Base-by-base conservation (phyloP, 257 asterid species). In the Solanum neorickii region DNA sequence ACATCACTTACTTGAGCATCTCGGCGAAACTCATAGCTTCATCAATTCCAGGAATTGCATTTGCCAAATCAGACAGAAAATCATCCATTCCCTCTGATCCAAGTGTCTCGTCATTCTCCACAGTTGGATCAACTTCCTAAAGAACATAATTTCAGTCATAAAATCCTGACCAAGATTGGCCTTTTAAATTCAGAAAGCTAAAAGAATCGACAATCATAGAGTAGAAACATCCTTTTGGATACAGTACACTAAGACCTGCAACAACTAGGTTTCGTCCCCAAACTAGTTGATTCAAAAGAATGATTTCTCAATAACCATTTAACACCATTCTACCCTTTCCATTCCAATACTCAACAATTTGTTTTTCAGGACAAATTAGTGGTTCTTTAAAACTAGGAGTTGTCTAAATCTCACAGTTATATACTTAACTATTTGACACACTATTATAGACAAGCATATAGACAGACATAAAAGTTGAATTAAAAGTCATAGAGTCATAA, bases 11-110 rank as follows among this genome's bases (percentile, higher is more conserved):
- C 99, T 97, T 97, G 80, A 97, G 94, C 99, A 97, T 97, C 92
- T 97, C 99, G 0, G 98, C 99, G 44, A 95, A 97, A 93, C 99
- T 97, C 99, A 97, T 97, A 21, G 99, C 98, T 89, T 97, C 99
- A 70, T 97, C 99, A 66, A 97, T 97, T 86, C 99, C 99, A 12
- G 99, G 99, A 83, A 97, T 95, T 9, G 99, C 95, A 89, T 95
- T 97, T 12, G 99, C 95, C 86, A 97, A 88, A 86, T 97, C 99
- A 59, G 99, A 95, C 69, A 97, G 89, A 89, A 97, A 93, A 62
- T 98, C 99, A 83, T 97, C 99, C 90, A 93, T 90, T 72, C 88
- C 89, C 86, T 95, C 98, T 29, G 95, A 88, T 83, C 94, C 94
- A 80, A 87, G 83, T 23, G 88, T 62, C 20, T 94, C 98, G 14